These are phyloP conservation scores for Fragaria vesca DNA, from an alignment of 306 rosid species.

Conservation along the genomic window DNA sequence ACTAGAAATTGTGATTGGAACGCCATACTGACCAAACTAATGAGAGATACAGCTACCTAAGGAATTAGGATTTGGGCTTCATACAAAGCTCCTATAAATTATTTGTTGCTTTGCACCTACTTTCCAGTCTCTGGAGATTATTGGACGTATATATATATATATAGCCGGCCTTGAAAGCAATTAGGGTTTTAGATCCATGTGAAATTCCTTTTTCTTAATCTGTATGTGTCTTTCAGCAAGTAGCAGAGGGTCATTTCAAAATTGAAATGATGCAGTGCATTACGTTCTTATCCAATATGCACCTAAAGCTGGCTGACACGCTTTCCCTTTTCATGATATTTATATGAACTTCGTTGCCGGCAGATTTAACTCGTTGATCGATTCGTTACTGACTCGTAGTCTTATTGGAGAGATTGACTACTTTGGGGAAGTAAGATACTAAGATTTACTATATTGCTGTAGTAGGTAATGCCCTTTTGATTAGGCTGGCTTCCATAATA, in stretches of 20 bases:
- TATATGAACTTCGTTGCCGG: not conserved
- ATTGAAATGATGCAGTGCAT: not conserved
- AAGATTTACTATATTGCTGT: not conserved
- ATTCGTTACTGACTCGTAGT: not conserved
- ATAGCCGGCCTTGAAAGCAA: not conserved
- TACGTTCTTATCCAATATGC: not conserved
- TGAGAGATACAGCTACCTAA: not conserved
- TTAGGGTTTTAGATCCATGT: not conserved
- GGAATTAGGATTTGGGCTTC: not conserved
- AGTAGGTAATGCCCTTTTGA: not conserved
- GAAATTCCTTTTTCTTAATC: not conserved
- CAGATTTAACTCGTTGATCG: not conserved
- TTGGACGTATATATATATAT: not conserved
- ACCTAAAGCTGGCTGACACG: not conserved
- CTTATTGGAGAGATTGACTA: not conserved
- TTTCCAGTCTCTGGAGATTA: not conserved
- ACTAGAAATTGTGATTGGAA: not conserved
- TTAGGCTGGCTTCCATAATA: conserved; percentile 1
- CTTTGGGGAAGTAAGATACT: not conserved
- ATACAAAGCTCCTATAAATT: not conserved
- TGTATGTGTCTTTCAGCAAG: not conserved
- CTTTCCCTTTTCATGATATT: not conserved
- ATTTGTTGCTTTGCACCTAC: not conserved
- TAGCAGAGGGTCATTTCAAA: not conserved
- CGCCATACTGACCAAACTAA: not conserved